A percentile compares a stretch with the other conserved stretches of the same genome.
Evolutionary conservation across 225 moss, liverwort and hornwort species (phyloP).

Genomic region (Sphagnum tenellum): DNA sequence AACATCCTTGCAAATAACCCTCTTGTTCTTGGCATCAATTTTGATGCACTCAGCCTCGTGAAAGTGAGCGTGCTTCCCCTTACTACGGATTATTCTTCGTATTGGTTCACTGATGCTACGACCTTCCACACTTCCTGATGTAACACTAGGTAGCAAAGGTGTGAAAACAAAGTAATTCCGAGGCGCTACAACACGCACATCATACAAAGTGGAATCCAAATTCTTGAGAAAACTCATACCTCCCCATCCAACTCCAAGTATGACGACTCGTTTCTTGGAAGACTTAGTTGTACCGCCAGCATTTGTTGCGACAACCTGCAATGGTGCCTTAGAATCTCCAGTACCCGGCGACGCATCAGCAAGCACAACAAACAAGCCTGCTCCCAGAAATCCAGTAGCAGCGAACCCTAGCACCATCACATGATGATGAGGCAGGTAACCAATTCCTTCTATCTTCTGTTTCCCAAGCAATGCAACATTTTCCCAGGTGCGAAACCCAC

Average conservation of each 20-base stretch:
- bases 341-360: conserved; percentile 9
- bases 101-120: conserved; percentile 85
- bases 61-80: conserved; percentile 56
- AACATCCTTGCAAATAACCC: conserved; percentile 44
- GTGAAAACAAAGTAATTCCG: conserved; percentile 96
- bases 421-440: conserved; percentile 6
- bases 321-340: not conserved
- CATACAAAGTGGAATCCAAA: conserved; percentile 53
- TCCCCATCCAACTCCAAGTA: conserved; percentile 85
- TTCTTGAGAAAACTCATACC: conserved; percentile 83
- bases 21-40: conserved; percentile 57
- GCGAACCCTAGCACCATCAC: conserved; percentile 28
- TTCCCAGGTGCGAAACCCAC: too few relatives aligned
- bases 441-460: conserved; percentile 4
- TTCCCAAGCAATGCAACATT: not conserved
- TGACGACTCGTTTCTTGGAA: conserved; percentile 47
- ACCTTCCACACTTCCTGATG: conserved; percentile 83
- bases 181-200: conserved; percentile 66
- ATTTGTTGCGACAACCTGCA: not conserved
- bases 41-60: conserved; percentile 72
- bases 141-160: conserved; percentile 87
- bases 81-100: conserved; percentile 58
- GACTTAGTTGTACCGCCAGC: not conserved
- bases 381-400: conserved; percentile 27
- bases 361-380: conserved; percentile 15